phyloP scores from a whole-genome alignment of 495 filamentous ascomycete genomes.

The Tuber umbilicatum region DNA sequence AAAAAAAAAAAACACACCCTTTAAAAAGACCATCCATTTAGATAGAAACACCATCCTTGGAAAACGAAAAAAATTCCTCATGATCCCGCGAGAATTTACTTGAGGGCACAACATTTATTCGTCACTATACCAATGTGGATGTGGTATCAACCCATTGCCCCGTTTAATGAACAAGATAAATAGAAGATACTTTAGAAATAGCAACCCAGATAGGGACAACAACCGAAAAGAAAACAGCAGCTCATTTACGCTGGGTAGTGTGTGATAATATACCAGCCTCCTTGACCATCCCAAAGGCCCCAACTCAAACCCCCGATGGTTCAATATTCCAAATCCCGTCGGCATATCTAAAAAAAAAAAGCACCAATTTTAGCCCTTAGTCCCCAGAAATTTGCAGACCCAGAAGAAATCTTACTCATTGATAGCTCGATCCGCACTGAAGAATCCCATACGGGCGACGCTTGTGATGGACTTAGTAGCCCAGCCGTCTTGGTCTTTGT shows the following conservation, averaged over 20 bases:
- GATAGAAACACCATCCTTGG: neutral
- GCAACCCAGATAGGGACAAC: neutral
- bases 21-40: neutral
- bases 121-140: neutral
- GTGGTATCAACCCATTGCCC: neutral
- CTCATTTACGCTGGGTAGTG: neutral
- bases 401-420: conserved; percentile 57
- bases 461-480: conserved; percentile 77
- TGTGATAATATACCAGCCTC: neutral
- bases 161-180: neutral
- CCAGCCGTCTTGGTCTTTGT: conserved; percentile 87
- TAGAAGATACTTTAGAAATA: neutral
- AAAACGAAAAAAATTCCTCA: neutral
- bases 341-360: conserved; percentile 51
- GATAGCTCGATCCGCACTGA: conserved; percentile 91
- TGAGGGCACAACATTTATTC: neutral
- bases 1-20: no score
- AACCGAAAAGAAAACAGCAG: neutral
- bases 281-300: neutral
- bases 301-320: conserved; percentile 46
- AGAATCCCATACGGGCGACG: conserved; percentile 93
- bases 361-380: neutral
- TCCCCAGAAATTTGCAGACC: neutral
- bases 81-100: neutral
- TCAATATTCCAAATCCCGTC: conserved; percentile 96